These are phyloP conservation scores for Heracleum sosnowskyi DNA, from an alignment of 129 eudicot species.

Conservation along the genomic window DNA sequence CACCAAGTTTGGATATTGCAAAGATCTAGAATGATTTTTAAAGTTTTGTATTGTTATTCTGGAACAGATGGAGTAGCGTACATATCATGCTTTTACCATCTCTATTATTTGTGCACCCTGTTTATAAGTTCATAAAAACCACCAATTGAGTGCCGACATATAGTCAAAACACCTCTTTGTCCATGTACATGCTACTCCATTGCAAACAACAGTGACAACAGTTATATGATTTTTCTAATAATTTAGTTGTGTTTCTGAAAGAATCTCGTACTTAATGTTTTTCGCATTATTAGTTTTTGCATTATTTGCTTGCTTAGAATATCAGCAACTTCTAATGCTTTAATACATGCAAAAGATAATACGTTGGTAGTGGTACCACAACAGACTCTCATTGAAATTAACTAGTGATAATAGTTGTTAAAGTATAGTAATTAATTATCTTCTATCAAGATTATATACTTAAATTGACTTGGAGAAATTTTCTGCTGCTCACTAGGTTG, in stretches of 20 bases:
- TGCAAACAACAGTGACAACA: background rate
- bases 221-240: background rate
- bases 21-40: background rate
- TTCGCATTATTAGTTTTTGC: background rate
- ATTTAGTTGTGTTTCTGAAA: background rate
- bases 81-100: background rate
- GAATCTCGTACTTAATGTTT: background rate
- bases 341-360: background rate
- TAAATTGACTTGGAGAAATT: slow-evolving; percentile 7
- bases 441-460: background rate
- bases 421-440: background rate
- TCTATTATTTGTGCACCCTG: background rate
- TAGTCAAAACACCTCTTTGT: background rate
- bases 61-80: background rate
- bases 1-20: background rate
- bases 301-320: background rate
- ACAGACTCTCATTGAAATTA: background rate
- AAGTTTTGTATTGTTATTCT: background rate
- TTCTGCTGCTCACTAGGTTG: slow-evolving; percentile 30
- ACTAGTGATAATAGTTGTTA: background rate
- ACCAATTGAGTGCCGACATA: background rate
- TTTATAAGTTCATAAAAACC: background rate
- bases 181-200: background rate
- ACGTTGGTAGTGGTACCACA: background rate
- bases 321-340: background rate